A percentile compares a stretch with the other conserved stretches of the same genome.
Evolutionary conservation across 306 rosid genomes (phyloP).

Genomic region (Mimosa bimucronata): DNA sequence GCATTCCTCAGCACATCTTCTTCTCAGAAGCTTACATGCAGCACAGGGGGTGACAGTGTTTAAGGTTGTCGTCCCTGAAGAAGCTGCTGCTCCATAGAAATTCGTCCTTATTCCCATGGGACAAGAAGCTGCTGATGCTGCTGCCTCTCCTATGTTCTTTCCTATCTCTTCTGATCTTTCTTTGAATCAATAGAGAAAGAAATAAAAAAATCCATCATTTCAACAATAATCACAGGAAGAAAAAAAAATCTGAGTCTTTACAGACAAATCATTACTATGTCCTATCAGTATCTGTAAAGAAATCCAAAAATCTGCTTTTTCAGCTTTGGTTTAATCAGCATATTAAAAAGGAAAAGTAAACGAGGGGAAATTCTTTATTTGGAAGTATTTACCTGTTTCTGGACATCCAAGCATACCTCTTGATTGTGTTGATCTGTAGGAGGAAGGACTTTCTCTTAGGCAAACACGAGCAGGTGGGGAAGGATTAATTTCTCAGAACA

Average conservation of each 20-base stretch:
- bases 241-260: neutral
- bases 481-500: constrained; percentile 25
- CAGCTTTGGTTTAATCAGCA: neutral
- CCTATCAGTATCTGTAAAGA: neutral
- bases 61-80: constrained; percentile 56
- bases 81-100: constrained; percentile 51
- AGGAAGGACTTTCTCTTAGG: constrained; percentile 20
- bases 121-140: constrained; percentile 37
- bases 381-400: constrained; percentile 56
- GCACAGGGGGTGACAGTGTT: constrained; percentile 92
- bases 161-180: constrained; percentile 67
- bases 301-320: constrained; percentile 23
- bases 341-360: constrained; percentile 6
- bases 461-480: constrained; percentile 36
- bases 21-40: constrained; percentile 91
- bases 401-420: constrained; percentile 66
- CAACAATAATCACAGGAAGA: neutral
- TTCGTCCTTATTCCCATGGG: constrained; percentile 63
- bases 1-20: constrained; percentile 93
- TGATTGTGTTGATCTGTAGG: constrained; percentile 42
- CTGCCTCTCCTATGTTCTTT: constrained; percentile 41
- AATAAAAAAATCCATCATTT: neutral
- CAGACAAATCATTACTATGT: constrained; percentile 7
- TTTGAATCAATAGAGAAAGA: constrained; percentile 42
- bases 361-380: neutral